Evolutionary conservation across 2,329 filamentous ascomycete genomes (phyloP).

Genomic region (Aspergillus fijiensis): DNA sequence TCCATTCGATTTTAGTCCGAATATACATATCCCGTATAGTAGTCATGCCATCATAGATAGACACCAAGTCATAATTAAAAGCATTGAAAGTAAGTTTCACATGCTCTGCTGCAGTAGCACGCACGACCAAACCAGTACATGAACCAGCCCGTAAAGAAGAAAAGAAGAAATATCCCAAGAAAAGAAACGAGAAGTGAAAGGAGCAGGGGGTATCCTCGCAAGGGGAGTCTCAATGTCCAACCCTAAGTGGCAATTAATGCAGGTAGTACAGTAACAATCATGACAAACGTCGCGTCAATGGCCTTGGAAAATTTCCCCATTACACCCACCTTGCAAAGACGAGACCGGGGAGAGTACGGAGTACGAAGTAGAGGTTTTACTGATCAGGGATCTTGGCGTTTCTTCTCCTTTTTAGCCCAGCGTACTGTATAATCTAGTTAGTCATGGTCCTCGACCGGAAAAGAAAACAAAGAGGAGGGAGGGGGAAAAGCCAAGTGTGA

Average conservation of each 20-base stretch:
- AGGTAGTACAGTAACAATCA: neutral
- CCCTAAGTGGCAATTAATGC: conserved; percentile 1
- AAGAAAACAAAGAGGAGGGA: neutral
- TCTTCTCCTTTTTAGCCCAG: conserved; percentile 75
- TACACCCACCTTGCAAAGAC: neutral
- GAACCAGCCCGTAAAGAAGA: neutral
- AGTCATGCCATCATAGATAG: neutral
- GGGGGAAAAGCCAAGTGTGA: neutral
- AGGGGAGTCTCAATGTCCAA: neutral
- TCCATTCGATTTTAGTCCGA: neutral
- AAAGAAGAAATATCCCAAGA: neutral
- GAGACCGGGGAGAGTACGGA: neutral
- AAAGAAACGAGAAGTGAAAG: neutral
- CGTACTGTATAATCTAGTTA: conserved; percentile 42
- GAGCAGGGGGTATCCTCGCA: conserved; percentile 10
- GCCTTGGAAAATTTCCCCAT: neutral
- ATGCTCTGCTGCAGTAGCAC: neutral
- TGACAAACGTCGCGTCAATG: neutral
- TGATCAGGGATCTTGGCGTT: conserved; percentile 43
- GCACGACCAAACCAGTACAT: neutral
- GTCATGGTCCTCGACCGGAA: neutral
- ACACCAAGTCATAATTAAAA: neutral
- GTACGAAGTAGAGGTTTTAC: neutral
- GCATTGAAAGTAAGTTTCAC: neutral
- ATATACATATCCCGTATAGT: neutral